phyloP scores from a whole-genome alignment of 2,329 filamentous ascomycete species.

The Berkeleyomyces rouxiae region DNA sequence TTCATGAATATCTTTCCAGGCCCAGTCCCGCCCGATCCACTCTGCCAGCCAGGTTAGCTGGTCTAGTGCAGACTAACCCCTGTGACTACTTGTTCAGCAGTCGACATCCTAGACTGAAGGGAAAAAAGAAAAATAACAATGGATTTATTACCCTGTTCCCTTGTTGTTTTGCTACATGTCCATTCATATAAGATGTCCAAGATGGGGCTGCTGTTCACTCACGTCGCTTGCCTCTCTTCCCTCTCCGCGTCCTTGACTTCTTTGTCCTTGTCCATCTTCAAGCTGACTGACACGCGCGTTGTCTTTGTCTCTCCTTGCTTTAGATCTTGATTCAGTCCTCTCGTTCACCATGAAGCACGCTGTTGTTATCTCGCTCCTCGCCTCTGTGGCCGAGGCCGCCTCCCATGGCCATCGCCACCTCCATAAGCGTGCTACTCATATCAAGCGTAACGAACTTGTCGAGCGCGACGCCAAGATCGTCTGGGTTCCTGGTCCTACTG shows the following conservation, averaged over 20 bases:
- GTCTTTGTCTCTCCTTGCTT: neutral
- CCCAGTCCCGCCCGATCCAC: no score
- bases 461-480: conserved; percentile 28
- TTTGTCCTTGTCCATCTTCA: neutral
- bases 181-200: neutral
- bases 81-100: no score
- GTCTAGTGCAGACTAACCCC: no score
- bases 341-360: conserved; percentile 11
- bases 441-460: conserved; percentile 27
- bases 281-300: neutral
- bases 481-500: conserved; percentile 42
- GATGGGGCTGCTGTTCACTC: neutral
- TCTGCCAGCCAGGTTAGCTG: no score
- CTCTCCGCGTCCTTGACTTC: neutral
- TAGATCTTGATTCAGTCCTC: neutral
- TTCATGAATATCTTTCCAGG: no score
- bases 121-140: neutral
- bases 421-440: conserved; percentile 10
- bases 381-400: conserved; percentile 12
- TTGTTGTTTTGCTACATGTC: neutral
- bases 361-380: conserved; percentile 10
- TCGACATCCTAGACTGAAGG: neutral
- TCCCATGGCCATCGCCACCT: conserved; percentile 12
- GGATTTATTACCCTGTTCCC: neutral
- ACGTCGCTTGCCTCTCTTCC: neutral